Conservation (phyloP, 306 rosid genomes). For the Arachis stenosperma region DNA sequence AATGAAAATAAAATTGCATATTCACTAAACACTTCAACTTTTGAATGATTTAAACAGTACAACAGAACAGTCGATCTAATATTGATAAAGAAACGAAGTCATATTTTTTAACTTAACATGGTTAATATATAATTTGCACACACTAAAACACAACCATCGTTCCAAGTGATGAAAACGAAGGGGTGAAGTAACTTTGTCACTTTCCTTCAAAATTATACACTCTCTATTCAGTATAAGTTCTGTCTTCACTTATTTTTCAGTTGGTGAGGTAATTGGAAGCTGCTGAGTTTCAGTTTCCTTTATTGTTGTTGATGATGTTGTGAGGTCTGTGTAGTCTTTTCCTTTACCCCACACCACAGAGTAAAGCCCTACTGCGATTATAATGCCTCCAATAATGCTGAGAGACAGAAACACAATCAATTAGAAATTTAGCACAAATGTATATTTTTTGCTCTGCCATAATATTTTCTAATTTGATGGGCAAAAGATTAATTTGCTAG, state of each 20-base stretch:
- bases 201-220: not conserved
- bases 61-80: not conserved
- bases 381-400: conserved; percentile 63
- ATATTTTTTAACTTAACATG: conserved; percentile 11
- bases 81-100: not conserved
- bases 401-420: not conserved
- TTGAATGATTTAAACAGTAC: not conserved
- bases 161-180: not conserved
- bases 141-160: conserved; percentile 9
- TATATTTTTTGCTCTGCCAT: not conserved
- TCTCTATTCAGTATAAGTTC: not conserved
- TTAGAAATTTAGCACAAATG: conserved; percentile 5
- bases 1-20: not conserved
- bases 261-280: conserved; percentile 40
- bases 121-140: conserved; percentile 23
- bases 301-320: not conserved
- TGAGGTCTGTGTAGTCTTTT: conserved; percentile 47
- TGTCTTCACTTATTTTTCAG: not conserved
- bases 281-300: conserved; percentile 35
- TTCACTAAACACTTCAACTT: not conserved
- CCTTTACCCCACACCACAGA: conserved; percentile 82
- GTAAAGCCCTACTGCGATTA: conserved; percentile 71
- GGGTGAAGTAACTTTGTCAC: not conserved
- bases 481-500: no score
- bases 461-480: not conserved